Conservation (phyloP, 495 filamentous ascomycete species). For the Bathelium albidoporum region DNA sequence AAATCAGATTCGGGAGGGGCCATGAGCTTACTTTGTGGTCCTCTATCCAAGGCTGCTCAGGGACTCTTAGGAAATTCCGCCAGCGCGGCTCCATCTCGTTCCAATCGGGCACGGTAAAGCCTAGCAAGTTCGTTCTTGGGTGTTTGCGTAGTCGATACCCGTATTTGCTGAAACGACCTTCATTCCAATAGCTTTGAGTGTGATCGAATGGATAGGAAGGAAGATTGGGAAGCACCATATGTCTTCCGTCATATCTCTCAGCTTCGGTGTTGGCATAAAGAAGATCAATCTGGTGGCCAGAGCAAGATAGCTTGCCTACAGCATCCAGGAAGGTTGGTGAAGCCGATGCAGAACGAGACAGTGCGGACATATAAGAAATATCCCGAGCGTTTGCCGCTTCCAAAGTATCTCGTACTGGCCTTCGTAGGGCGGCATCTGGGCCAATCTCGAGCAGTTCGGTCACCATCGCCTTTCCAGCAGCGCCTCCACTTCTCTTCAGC, state of each 20-base stretch:
- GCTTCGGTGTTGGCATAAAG: not conserved
- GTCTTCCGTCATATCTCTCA: not conserved
- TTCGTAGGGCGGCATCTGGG: slow-evolving; percentile 3
- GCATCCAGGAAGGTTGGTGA: not conserved
- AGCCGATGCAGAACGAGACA: not conserved
- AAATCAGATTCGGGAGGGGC: not conserved
- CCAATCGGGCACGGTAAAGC: slow-evolving; percentile 37
- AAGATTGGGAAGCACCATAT: not conserved
- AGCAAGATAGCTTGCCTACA: slow-evolving; percentile 15
- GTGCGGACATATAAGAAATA: not conserved
- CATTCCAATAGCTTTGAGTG: slow-evolving; percentile 3
- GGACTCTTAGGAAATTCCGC: slow-evolving; percentile 41
- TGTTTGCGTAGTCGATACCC: slow-evolving; percentile 37
- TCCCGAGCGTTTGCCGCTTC: not conserved
- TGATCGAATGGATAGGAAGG: slow-evolving; percentile 2
- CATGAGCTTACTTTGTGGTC: slow-evolving; percentile 32
- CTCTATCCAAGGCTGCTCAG: slow-evolving; percentile 44
- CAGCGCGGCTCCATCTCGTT: slow-evolving; percentile 42
- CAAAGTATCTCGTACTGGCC: not conserved
- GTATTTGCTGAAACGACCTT: slow-evolving; percentile 31
- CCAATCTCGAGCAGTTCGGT: slow-evolving; percentile 11
- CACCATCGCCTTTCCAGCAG: not conserved
- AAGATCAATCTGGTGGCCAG: slow-evolving; percentile 17
- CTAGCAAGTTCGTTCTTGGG: slow-evolving; percentile 45
- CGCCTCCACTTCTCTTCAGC: not conserved